Evolutionary conservation across 1,284 basidiomycete genomes (phyloP).

Genomic region (Vanrija sp.): DNA sequence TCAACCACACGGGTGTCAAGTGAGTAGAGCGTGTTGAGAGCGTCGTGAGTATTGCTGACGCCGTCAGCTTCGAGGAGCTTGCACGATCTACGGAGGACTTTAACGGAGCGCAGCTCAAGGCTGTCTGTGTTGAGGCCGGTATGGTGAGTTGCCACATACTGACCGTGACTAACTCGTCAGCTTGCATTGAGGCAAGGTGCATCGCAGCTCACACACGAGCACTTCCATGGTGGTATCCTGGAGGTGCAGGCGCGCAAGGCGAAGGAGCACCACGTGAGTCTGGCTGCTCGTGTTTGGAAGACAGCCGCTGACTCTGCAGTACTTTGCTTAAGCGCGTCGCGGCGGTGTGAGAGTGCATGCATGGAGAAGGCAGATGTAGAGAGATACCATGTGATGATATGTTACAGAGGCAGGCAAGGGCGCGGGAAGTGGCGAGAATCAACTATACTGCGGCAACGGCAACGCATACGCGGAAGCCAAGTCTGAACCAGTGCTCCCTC

Average conservation of each 20-base stretch:
- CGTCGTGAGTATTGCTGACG: neutral
- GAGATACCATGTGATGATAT: slow-evolving; percentile 12
- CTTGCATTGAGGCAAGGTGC: slow-evolving; percentile 77
- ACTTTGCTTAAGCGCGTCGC: slow-evolving; percentile 20
- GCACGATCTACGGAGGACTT: slow-evolving; percentile 72
- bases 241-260: slow-evolving; percentile 97
- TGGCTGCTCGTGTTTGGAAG: too few species aligned
- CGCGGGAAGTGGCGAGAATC: neutral
- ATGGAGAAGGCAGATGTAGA: slow-evolving; percentile 8
- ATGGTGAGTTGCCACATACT: slow-evolving; percentile 73
- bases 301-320: slow-evolving; percentile 18
- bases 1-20: slow-evolving; percentile 63
- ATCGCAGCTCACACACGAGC: slow-evolving; percentile 82
- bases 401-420: neutral
- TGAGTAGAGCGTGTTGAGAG: slow-evolving; percentile 18
- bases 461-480: neutral
- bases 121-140: slow-evolving; percentile 93
- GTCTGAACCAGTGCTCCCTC: too few species aligned
- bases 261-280: slow-evolving; percentile 61
- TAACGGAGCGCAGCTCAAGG: slow-evolving; percentile 66
- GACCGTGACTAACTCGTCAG: slow-evolving; percentile 10
- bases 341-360: neutral
- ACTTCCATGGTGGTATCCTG: slow-evolving; percentile 83
- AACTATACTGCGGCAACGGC: neutral
- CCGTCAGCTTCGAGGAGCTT: slow-evolving; percentile 61